Percentiles rank a stretch among this genome's conserved stretches.
These are phyloP conservation scores for Flaveria linearis DNA, from an alignment of 129 eudicot species.

Conservation along the genomic window DNA sequence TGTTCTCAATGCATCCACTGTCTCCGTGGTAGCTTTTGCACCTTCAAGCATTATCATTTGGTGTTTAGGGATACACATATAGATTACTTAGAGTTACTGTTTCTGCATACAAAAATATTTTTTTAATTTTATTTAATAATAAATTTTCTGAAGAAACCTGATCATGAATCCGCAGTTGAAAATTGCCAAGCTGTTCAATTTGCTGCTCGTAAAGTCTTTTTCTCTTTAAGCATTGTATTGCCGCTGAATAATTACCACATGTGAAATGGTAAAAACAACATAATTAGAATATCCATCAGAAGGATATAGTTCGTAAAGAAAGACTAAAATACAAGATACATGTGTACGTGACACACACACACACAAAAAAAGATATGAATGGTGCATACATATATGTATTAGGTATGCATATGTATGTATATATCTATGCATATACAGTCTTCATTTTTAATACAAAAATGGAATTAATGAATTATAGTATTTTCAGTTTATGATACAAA, in stretches of 20 bases:
- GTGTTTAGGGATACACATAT: background rate
- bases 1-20: constrained; percentile 62
- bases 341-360: background rate
- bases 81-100: background rate
- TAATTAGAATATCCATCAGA: background rate
- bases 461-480: background rate
- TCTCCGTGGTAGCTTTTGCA: constrained; percentile 66
- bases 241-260: constrained; percentile 39
- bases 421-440: background rate
- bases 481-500: constrained; percentile 8
- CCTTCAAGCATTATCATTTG: constrained; percentile 67
- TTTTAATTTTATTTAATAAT: background rate
- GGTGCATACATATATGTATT: background rate
- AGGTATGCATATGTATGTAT: background rate
- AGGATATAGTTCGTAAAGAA: too few relatives aligned
- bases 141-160: constrained; percentile 35
- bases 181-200: constrained; percentile 62
- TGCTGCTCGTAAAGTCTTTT: constrained; percentile 55
- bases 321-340: background rate
- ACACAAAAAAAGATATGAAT: background rate
- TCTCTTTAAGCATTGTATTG: constrained; percentile 57
- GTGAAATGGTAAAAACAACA: background rate
- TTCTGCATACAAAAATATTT: background rate
- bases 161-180: constrained; percentile 58
- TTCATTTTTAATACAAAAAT: background rate